Evolutionary conservation across 2,329 filamentous ascomycete genomes (phyloP), one percentile per base, ranked within the genome.

Genomic region (Fusarium sp.): DNA sequence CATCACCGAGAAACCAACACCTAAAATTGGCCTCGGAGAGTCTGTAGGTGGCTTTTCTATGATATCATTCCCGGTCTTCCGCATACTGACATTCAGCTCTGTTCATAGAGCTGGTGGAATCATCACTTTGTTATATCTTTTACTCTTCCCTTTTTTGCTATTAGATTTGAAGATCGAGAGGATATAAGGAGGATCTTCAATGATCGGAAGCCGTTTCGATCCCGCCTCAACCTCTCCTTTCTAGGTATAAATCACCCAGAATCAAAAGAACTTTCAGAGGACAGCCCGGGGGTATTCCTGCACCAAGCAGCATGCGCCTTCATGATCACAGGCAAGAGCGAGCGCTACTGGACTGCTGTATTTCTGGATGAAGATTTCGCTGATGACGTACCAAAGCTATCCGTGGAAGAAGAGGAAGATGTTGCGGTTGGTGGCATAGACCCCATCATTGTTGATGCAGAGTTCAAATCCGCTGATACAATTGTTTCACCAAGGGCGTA

Each of bases 111-210:
- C 30, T 48, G 23, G 35, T 60, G 59, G 62, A 56, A 11, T 14
- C 32, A 18, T 14, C 60, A 40, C 18, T 73, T 71, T 48, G 42
- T 60, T 17, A 57, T 71, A 20, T 52, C 42, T n/a, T 54, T 58
- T 50, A 60, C 59, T 20, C 33, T 71, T 20, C 68, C 62, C 3
- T 71, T 55, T 32, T 69, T 48, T 14, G 62, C 60, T 7, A 54
- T 73, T 10, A 58, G 52, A 13, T 49, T 33, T 15, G 27, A 26
- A 10, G 60, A 71, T 4, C 53, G 27, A 5, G 38, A 60, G 14
- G 68, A 69, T n/a, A 33, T 2, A 6, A 45, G 68, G 8, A 38
- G n/a, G 2, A 49, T 55, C 17, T 48, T 55, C 6, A 26, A 60
- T 17, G 45, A 50, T 10, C 14, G 12, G 2, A 56, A 9, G 18